These are phyloP conservation scores for Melanomma pulvis-pyrius DNA, from an alignment of 495 filamentous ascomycete species.

Conservation along the genomic window DNA sequence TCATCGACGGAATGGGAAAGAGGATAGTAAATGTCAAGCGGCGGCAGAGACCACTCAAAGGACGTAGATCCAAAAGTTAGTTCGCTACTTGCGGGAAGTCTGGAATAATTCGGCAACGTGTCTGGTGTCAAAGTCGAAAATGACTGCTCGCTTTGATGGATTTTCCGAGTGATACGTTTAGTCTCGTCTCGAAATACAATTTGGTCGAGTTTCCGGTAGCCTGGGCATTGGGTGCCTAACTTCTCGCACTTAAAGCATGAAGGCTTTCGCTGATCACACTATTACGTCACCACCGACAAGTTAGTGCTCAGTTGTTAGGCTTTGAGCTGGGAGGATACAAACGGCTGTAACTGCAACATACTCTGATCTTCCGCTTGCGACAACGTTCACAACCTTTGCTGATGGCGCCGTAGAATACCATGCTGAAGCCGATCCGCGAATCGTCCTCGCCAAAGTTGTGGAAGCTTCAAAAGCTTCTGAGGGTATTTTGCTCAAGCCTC, in stretches of 20 bases:
- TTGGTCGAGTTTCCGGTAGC: constrained; percentile 13
- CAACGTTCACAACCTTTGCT: constrained; percentile 28
- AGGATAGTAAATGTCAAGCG: background rate
- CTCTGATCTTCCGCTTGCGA: constrained; percentile 28
- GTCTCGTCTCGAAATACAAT: constrained; percentile 27
- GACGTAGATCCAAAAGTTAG: too few relatives aligned
- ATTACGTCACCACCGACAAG: background rate
- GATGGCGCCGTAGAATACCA: constrained; percentile 16
- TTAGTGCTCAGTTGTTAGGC: background rate
- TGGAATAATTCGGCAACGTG: background rate
- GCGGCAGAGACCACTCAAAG: background rate
- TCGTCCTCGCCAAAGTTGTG: background rate
- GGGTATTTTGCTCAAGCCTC: background rate
- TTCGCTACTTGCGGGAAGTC: too few relatives aligned
- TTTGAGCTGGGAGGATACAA: background rate
- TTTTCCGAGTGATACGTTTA: constrained; percentile 4
- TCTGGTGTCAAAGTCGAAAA: background rate
- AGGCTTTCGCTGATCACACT: constrained; percentile 26
- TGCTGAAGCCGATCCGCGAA: background rate
- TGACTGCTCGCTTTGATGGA: background rate
- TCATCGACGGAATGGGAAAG: constrained; percentile 19
- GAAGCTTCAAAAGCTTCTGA: background rate
- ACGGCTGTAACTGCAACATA: background rate
- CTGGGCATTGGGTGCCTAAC: constrained; percentile 9
- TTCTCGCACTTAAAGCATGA: constrained; percentile 21